phyloP scores from a whole-genome alignment of 495 filamentous ascomycete genomes.

The Lentithecium fluviatile region DNA sequence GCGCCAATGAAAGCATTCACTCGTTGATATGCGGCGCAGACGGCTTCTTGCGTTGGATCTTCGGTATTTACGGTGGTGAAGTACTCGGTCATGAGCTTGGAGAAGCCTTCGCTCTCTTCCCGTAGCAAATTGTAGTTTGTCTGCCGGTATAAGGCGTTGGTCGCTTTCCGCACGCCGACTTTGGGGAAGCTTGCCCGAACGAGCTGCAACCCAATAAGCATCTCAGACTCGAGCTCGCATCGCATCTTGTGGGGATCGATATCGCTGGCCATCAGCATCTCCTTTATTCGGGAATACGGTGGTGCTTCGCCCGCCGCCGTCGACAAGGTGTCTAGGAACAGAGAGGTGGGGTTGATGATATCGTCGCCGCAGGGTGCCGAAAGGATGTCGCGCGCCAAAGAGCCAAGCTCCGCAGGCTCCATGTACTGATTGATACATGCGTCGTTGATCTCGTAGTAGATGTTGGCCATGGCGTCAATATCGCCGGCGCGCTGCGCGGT shows the following conservation, averaged over 20 bases:
- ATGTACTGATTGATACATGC: slow-evolving; percentile 69
- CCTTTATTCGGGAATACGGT: slow-evolving; percentile 45
- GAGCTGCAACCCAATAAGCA: slow-evolving; percentile 71
- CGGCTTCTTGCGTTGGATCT: slow-evolving; percentile 60
- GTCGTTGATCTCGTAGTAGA: slow-evolving; percentile 83
- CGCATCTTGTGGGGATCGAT: slow-evolving; percentile 73
- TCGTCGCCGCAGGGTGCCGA: slow-evolving; percentile 53
- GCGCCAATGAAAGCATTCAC: slow-evolving; percentile 90
- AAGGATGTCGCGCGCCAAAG: slow-evolving; percentile 70
- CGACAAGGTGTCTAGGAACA: slow-evolving; percentile 59
- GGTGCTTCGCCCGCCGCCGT: slow-evolving; percentile 69
- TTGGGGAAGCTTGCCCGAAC: slow-evolving; percentile 82
- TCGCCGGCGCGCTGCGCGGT: slow-evolving; percentile 65
- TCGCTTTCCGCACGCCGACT: slow-evolving; percentile 81
- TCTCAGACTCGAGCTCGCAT: slow-evolving; percentile 72
- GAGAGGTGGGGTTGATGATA: slow-evolving; percentile 47
- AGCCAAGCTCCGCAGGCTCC: slow-evolving; percentile 65
- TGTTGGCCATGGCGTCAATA: slow-evolving; percentile 58
- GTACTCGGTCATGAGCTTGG: slow-evolving; percentile 82
- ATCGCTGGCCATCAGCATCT: slow-evolving; percentile 65
- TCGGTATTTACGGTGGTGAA: slow-evolving; percentile 66
- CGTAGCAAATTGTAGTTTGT: slow-evolving; percentile 93
- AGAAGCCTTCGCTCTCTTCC: slow-evolving; percentile 95
- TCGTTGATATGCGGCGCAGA: slow-evolving; percentile 68
- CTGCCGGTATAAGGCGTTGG: slow-evolving; percentile 88